Percentiles rank a stretch among this genome's conserved stretches.
Evolutionary conservation across 305 asterid genomes (phyloP).

Genomic region (Plantago lanceolata): DNA sequence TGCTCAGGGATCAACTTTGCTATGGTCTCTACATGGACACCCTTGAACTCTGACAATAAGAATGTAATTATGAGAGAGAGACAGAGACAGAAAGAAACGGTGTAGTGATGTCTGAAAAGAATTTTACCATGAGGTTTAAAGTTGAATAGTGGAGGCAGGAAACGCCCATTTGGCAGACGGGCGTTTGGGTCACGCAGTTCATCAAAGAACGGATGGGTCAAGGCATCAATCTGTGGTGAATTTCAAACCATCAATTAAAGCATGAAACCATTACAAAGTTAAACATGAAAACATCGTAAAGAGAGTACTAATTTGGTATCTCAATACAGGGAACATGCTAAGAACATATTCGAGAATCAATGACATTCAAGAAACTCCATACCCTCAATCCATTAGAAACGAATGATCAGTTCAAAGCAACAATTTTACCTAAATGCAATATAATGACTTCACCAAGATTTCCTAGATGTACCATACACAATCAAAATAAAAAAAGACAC

Average conservation of each 20-base stretch:
- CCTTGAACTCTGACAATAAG: conserved; percentile 68
- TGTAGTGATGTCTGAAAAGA: conserved; percentile 13
- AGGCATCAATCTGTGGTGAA: conserved; percentile 54
- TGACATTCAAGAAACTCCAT: no score
- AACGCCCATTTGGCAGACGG: conserved; percentile 74
- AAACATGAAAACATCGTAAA: background rate
- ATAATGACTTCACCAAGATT: background rate
- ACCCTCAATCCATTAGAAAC: no score
- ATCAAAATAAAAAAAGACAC: background rate
- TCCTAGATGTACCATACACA: background rate
- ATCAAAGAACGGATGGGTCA: conserved; percentile 68
- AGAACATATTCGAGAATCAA: no score
- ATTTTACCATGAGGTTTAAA: conserved; percentile 82
- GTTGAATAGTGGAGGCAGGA: conserved; percentile 84
- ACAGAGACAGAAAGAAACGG: background rate
- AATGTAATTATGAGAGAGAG: background rate
- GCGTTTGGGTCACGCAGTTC: conserved; percentile 68
- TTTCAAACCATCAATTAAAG: background rate
- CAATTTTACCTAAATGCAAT: background rate
- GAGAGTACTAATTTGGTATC: background rate
- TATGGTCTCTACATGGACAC: conserved; percentile 60
- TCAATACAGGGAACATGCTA: no score
- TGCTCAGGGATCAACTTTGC: conserved; percentile 80
- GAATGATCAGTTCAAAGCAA: no score
- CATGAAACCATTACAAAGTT: background rate